Percentiles rank a stretch among this genome's conserved stretches.
Conservation (phyloP, 768 basidiomycete species). For the Chalciporus pseudorubinellus region DNA sequence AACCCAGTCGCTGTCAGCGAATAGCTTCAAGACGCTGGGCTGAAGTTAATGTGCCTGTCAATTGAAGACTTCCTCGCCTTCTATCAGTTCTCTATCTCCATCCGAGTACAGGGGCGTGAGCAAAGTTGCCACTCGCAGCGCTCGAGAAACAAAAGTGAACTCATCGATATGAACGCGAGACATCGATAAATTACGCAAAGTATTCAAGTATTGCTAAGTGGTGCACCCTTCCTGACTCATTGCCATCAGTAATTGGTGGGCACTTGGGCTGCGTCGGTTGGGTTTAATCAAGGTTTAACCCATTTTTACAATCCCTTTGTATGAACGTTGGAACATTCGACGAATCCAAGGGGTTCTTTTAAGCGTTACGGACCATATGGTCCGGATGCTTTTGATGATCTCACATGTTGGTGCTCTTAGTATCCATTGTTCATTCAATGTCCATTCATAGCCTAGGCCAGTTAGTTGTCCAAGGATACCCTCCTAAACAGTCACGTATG, state of each 20-base stretch:
- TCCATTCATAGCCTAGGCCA: background rate
- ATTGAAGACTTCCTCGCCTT: slow-evolving; percentile 3
- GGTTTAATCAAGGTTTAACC: slow-evolving; percentile 2
- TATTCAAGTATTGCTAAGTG: background rate
- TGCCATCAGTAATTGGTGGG: slow-evolving; percentile 13
- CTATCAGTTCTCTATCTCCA: slow-evolving; percentile 11
- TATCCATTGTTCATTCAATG: background rate
- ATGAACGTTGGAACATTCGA: background rate
- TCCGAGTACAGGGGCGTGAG: background rate
- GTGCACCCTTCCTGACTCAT: background rate
- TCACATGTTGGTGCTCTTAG: too few relatives aligned
- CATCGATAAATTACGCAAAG: slow-evolving; percentile 15
- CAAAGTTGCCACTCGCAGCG: background rate
- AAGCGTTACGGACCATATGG: background rate
- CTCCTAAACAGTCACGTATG: too few relatives aligned
- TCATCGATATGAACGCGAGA: slow-evolving; percentile 38
- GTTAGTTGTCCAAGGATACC: background rate
- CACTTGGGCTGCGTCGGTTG: background rate
- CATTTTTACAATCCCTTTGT: slow-evolving; percentile 11
- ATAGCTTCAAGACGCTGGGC: background rate
- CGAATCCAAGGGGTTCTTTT: background rate
- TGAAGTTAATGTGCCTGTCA: slow-evolving; percentile 18
- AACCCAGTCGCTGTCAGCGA: too few relatives aligned
- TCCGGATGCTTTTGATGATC: too few relatives aligned
- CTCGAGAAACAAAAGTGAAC: slow-evolving; percentile 48